Conservation (phyloP, 768 basidiomycete genomes). For the Naematelia encephala region DNA sequence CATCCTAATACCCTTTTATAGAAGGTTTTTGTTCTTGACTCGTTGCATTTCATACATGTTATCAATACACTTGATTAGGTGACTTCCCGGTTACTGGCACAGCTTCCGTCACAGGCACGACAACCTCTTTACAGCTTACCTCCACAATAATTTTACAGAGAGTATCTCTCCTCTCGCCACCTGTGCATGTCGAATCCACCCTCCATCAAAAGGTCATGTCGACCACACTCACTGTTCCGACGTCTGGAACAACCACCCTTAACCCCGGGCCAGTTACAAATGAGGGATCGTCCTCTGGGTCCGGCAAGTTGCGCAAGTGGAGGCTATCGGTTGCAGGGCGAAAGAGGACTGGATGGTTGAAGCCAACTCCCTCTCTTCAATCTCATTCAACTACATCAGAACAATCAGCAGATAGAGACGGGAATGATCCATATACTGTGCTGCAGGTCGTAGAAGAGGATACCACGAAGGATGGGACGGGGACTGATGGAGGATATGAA, state of each 20-base stretch:
- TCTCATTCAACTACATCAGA: not conserved
- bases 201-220: not conserved
- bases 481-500: slow-evolving; percentile 17
- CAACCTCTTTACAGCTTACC: too few relatives aligned
- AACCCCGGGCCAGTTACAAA: not conserved
- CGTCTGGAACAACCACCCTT: not conserved
- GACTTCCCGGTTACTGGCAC: too few relatives aligned
- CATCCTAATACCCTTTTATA: too few relatives aligned
- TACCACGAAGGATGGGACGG: slow-evolving; percentile 24
- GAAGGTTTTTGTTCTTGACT: too few relatives aligned
- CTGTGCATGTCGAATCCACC: too few relatives aligned
- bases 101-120: too few relatives aligned
- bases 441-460: not conserved
- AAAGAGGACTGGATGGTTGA: not conserved
- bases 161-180: too few relatives aligned
- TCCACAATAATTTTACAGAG: too few relatives aligned
- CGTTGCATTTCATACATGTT: too few relatives aligned
- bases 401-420: not conserved
- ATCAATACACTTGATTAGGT: too few relatives aligned
- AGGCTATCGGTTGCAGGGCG: slow-evolving; percentile 11
- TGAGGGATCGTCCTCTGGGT: not conserved
- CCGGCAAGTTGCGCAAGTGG: slow-evolving; percentile 7
- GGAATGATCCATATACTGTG: not conserved
- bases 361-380: not conserved
- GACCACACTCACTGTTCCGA: not conserved